These are phyloP conservation scores for Triticum turgidum DNA, from an alignment of 176 grass and related monocot genomes.

Conservation along the genomic window DNA sequence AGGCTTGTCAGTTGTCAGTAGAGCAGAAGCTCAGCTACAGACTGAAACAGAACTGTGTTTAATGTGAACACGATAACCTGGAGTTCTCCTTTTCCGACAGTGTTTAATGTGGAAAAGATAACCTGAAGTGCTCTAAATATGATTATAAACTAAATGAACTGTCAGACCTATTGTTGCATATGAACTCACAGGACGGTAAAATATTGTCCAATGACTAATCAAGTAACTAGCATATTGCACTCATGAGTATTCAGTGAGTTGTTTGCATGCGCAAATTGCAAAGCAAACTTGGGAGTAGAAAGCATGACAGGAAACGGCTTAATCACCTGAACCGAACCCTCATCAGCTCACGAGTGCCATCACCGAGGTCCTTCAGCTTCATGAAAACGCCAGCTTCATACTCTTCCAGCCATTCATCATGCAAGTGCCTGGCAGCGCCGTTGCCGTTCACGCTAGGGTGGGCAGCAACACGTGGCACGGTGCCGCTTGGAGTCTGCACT, in stretches of 20 bases:
- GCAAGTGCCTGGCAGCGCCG: slow-evolving; percentile 27
- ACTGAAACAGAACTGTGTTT: neutral
- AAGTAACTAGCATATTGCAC: neutral
- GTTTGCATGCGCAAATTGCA: neutral
- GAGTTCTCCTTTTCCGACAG: neutral
- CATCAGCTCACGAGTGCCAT: slow-evolving; percentile 73
- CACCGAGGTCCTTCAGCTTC: slow-evolving; percentile 64
- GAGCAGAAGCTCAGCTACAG: neutral
- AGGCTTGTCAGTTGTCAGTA: neutral
- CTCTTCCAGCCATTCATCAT: slow-evolving; percentile 83
- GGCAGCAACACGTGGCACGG: slow-evolving; percentile 29
- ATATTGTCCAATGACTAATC: neutral
- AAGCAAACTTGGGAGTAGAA: neutral
- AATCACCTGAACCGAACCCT: slow-evolving; percentile 87
- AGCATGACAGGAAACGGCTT: neutral
- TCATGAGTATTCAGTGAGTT: neutral
- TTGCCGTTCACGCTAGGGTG: slow-evolving; percentile 56
- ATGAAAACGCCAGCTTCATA: slow-evolving; percentile 88
- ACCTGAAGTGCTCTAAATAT: neutral
- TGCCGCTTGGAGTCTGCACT: slow-evolving; percentile 39
- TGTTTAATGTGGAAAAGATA: neutral
- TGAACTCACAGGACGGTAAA: neutral
- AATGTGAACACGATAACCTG: neutral
- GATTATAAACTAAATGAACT: neutral
- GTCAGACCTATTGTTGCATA: neutral